A percentile compares a stretch with the other conserved stretches of the same genome.
Evolutionary conservation across 306 rosid genomes (phyloP).

Genomic region (Quercus ilex): DNA sequence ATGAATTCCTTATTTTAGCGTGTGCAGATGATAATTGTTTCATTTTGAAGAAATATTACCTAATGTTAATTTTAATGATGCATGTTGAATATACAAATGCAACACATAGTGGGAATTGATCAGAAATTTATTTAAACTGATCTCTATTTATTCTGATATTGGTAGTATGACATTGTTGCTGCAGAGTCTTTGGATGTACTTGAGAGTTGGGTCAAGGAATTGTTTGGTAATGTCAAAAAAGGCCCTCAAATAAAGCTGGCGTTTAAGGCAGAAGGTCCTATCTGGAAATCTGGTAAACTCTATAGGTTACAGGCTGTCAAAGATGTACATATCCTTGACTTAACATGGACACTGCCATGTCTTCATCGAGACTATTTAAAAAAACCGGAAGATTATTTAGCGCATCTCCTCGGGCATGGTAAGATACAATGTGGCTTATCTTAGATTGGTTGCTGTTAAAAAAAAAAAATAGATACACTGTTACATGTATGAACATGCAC

Average conservation of each 20-base stretch:
- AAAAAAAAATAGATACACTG: neutral
- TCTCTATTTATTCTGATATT: slow-evolving; percentile 1
- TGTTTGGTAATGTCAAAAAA: slow-evolving; percentile 62
- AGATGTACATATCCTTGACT: slow-evolving; percentile 79
- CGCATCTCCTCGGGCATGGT: slow-evolving; percentile 98
- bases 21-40: neutral
- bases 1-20: neutral
- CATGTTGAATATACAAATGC: neutral
- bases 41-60: neutral
- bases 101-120: neutral
- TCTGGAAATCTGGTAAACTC: slow-evolving; percentile 81
- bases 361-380: slow-evolving; percentile 67
- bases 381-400: slow-evolving; percentile 92
- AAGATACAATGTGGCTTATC: slow-evolving; percentile 29
- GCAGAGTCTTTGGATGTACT: slow-evolving; percentile 91
- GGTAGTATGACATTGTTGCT: slow-evolving; percentile 22
- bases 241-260: slow-evolving; percentile 55
- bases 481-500: neutral
- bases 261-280: slow-evolving; percentile 68
- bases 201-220: slow-evolving; percentile 83
- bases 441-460: neutral
- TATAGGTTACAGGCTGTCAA: slow-evolving; percentile 87
- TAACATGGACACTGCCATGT: slow-evolving; percentile 85
- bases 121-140: neutral
- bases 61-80: neutral